Evolutionary conservation across 2,329 filamentous ascomycete genomes (phyloP), one percentile per base, ranked within the genome.

Genomic region (Ustulina deusta): DNA sequence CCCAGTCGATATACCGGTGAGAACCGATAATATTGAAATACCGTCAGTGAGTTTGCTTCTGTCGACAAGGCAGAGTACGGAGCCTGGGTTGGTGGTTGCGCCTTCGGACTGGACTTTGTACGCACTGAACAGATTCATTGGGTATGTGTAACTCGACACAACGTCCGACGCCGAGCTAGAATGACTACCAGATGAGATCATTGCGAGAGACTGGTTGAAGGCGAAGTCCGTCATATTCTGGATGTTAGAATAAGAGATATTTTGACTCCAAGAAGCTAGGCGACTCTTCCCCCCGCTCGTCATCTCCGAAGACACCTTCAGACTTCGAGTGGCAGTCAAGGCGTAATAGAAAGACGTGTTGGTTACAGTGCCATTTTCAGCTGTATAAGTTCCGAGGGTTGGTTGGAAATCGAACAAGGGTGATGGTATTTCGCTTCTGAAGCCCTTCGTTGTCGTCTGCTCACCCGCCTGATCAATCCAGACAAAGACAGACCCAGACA

Each of bases 401-500:
- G 77, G 70, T 17, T 70, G 57, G 44, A 75, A 78, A 17, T 74
- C 68, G 54, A 78, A 78, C 6, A 62, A 51, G 7, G 74, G 70
- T 5, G 65, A 32, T 13, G 73, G 55, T 1, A 68, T 61, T 15
- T 70, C 56, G n/a, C 61, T 74, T 22, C 57, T 52, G 59, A 77
- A 73, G 44, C 40, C 56, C n/a, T 63, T 57, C 4, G 64, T 68
- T 5, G 65, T 64, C 5, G 71, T 76, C 51, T 74, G 72, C 36
- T 74, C 71, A 17, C 57, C 46, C 83, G 27, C 87, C 5, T 76
- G 69, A 61, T 87, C 86, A 1, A 87, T 79, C 84, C 89, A 91
- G 11, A 91, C 68, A 71, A 91, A 91, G 1, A 91, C 80, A 67
- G 90, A 91, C 2, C 89, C 90, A 0, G 87, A 88, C 10, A 92